A percentile compares a stretch with the other conserved stretches of the same genome.
Conservation (phyloP, 1,284 basidiomycete genomes). For the Tylopilus sp. region DNA sequence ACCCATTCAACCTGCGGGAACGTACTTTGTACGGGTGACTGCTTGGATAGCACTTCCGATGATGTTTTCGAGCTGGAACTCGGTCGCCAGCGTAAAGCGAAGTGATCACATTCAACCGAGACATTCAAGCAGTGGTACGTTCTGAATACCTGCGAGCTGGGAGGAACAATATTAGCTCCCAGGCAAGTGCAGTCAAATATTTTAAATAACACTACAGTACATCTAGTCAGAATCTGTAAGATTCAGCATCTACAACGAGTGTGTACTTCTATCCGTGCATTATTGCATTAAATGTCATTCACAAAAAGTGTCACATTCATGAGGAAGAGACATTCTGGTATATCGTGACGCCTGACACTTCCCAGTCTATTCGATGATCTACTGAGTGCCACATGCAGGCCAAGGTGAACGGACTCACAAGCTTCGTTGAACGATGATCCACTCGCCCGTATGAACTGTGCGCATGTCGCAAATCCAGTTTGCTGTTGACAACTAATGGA, state of each 20-base stretch:
- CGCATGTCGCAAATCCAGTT: constrained; percentile 77
- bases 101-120: background rate
- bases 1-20: background rate
- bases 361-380: constrained; percentile 52
- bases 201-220: constrained; percentile 23
- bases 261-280: constrained; percentile 19
- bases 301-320: constrained; percentile 6
- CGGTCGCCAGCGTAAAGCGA: background rate
- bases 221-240: constrained; percentile 19
- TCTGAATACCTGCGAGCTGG: too few species aligned
- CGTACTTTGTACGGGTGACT: constrained; percentile 17
- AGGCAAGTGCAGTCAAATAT: background rate
- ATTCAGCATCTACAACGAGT: constrained; percentile 13
- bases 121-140: background rate
- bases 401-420: constrained; percentile 51
- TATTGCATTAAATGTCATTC: constrained; percentile 7
- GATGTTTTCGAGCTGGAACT: constrained; percentile 1
- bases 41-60: constrained; percentile 27
- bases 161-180: too few species aligned
- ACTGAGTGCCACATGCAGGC: constrained; percentile 7
- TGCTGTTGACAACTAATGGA: constrained; percentile 75
- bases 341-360: constrained; percentile 67
- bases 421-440: constrained; percentile 73
- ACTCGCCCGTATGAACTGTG: constrained; percentile 67
- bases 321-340: constrained; percentile 43